phyloP scores from a whole-genome alignment of 2,329 filamentous ascomycete species.

The Claviceps digitariae region DNA sequence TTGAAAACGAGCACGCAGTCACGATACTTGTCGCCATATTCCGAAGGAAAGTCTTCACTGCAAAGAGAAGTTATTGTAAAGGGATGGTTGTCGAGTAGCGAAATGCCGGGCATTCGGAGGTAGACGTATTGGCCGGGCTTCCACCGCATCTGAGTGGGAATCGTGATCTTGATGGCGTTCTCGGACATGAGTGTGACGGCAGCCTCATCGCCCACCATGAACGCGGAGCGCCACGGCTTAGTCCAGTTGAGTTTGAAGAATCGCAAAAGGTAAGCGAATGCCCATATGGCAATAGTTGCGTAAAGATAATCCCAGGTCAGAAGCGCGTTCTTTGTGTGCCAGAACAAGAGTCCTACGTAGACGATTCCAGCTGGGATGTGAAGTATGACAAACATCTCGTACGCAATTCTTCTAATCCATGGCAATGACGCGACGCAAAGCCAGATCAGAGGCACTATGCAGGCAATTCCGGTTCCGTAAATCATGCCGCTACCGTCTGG shows the following conservation, averaged over 20 bases:
- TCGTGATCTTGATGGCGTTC: conserved; percentile 89
- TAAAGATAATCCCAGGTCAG: conserved; percentile 84
- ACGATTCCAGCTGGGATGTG: conserved; percentile 72
- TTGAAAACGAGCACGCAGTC: conserved; percentile 88
- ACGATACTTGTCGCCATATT: conserved; percentile 75
- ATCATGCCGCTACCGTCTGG: conserved; percentile 50
- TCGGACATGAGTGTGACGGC: conserved; percentile 81
- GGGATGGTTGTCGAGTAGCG: conserved; percentile 81
- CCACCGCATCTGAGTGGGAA: conserved; percentile 88
- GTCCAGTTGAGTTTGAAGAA: conserved; percentile 85
- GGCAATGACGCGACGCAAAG: conserved; percentile 78
- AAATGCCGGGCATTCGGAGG: conserved; percentile 84
- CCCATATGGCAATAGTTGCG: conserved; percentile 67
- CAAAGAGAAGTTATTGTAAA: conserved; percentile 91
- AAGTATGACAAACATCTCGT: conserved; percentile 72
- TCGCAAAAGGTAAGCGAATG: conserved; percentile 57
- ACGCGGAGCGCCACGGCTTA: conserved; percentile 64
- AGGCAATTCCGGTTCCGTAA: conserved; percentile 77
- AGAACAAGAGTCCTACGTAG: conserved; percentile 78
- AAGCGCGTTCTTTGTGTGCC: conserved; percentile 90
- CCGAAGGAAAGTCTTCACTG: conserved; percentile 84
- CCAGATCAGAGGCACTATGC: conserved; percentile 66
- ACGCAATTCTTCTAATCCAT: conserved; percentile 60
- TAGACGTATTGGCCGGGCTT: conserved; percentile 91
- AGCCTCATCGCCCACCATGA: conserved; percentile 81